Base-by-base conservation (phyloP, 768 basidiomycete species). In the Leccinum aurantiacum region DNA sequence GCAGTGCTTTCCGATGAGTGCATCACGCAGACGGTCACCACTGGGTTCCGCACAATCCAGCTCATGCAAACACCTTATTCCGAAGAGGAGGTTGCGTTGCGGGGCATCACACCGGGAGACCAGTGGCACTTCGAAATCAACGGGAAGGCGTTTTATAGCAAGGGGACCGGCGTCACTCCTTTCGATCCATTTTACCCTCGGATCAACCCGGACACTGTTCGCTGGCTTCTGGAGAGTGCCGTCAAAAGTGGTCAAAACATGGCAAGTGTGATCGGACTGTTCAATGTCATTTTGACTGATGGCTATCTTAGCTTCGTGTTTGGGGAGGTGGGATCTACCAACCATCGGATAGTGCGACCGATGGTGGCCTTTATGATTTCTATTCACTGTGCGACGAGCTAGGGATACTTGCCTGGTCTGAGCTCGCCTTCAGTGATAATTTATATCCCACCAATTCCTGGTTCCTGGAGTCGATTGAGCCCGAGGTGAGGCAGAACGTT, bases 61-160 rank as follows among this genome's bases (percentile, higher is more conserved):
- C 78, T 85, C 31, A 74, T 79, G 25, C 84, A 85, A 68, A 67
- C 75, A 6, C 71, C 80, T 2, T 84, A 84, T 62, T 70, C 78
- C 9, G 70, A 78, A 53, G 70, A 74, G 29, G 82, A 84, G 33
- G 63, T 84, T 22, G 68, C 67, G 4, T 63, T 68, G 33, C 76
- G 80, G 4, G 82, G 83, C 1, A 84, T 85, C 57, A 84, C 79
- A 1, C 83, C 84, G 1, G 84, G 84, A 9, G 83, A 86, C 63
- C 78, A 85, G 63, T 85, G 82, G 79, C 82, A 85, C 67, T 85
- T 86, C 67, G 77, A 80, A 60, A 75, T 85, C 58, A 85, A 86
- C 55, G 84, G 84, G 11, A 79, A 79, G 65, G 77, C 78, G 17
- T 84, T 85, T 64, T 84, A 82, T 60, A 79, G 77, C 53, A 74